Percentiles rank a stretch among this genome's conserved stretches.
phyloP scores from a whole-genome alignment of 164 flowering plant genomes.

The Magnolia officinalis region DNA sequence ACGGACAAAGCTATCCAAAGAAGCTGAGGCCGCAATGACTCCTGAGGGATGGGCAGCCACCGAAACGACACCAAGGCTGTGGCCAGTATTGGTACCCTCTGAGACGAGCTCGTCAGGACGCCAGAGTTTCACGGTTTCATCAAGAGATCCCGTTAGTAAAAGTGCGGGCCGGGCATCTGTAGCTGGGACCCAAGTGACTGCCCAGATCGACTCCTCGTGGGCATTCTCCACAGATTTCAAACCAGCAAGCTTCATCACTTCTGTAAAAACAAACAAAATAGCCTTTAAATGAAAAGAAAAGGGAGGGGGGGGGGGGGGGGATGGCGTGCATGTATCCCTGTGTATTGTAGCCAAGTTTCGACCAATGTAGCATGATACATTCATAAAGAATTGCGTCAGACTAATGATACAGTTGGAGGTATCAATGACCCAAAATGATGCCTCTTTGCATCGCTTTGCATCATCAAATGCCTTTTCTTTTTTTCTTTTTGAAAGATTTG shows the following conservation, averaged over 20 bases:
- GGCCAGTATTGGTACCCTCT: conserved; percentile 79
- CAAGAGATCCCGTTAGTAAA: conserved; percentile 81
- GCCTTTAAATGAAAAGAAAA: neutral
- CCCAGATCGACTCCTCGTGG: conserved; percentile 94
- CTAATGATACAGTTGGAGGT: no score
- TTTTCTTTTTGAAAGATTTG: no score
- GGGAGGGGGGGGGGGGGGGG: no score
- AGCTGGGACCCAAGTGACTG: conserved; percentile 84
- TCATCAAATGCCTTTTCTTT: no score
- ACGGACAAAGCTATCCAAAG: conserved; percentile 86
- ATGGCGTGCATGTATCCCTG: no score
- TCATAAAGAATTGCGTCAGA: no score
- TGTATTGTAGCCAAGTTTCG: no score
- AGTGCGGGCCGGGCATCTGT: conserved; percentile 61
- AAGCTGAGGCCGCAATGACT: conserved; percentile 85
- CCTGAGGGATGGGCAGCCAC: conserved; percentile 97
- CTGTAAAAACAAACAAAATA: neutral
- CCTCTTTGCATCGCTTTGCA: no score
- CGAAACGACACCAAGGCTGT: conserved; percentile 88
- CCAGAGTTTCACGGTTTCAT: conserved; percentile 93
- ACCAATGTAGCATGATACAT: no score
- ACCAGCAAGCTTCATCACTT: conserved; percentile 75
- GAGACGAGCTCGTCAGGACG: conserved; percentile 53
- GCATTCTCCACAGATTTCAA: conserved; percentile 69
- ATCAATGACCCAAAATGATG: no score